A percentile compares a stretch with the other conserved stretches of the same genome.
These are phyloP conservation scores for Urostyla sp. DNA, from an alignment of 73 alveolate species.

Conservation along the genomic window DNA sequence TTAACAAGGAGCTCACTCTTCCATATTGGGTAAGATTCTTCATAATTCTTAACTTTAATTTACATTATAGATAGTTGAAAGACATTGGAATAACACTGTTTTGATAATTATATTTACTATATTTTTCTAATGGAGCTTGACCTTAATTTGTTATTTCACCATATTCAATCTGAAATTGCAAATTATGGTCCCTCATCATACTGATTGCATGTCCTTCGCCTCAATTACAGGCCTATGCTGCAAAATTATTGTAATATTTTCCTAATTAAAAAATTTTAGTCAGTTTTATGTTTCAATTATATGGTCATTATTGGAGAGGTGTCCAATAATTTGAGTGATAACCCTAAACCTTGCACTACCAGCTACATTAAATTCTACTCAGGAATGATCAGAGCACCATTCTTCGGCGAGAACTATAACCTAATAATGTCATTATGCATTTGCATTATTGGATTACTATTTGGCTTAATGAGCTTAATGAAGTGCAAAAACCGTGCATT, in stretches of 20 bases:
- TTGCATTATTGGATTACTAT: slow-evolving; percentile 44
- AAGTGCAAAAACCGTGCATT: slow-evolving; percentile 22
- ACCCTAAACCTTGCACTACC: slow-evolving; percentile 50
- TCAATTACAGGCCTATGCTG: slow-evolving; percentile 49
- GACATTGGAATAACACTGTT: neutral
- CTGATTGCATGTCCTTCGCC: slow-evolving; percentile 65
- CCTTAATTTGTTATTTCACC: slow-evolving; percentile 48
- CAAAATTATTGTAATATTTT: slow-evolving; percentile 42
- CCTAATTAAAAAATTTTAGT: neutral
- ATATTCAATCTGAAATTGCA: slow-evolving; percentile 43
- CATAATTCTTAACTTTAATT: neutral
- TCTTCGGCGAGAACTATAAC: slow-evolving; percentile 65
- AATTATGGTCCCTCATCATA: slow-evolving; percentile 56
- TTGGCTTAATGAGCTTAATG: slow-evolving; percentile 18
- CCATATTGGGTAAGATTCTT: slow-evolving; percentile 1
- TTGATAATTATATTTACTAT: slow-evolving; percentile 16
- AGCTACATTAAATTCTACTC: slow-evolving; percentile 60
- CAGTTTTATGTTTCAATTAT: slow-evolving; percentile 54
- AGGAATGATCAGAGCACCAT: slow-evolving; percentile 61
- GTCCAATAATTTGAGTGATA: no score
- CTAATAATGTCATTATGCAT: slow-evolving; percentile 53
- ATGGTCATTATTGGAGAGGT: slow-evolving; percentile 61
- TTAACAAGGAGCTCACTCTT: slow-evolving; percentile 8
- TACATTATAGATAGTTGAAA: neutral
- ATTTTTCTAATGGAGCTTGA: neutral